phyloP scores from a whole-genome alignment of 257 asterid species.

The Primulina tabacum region DNA sequence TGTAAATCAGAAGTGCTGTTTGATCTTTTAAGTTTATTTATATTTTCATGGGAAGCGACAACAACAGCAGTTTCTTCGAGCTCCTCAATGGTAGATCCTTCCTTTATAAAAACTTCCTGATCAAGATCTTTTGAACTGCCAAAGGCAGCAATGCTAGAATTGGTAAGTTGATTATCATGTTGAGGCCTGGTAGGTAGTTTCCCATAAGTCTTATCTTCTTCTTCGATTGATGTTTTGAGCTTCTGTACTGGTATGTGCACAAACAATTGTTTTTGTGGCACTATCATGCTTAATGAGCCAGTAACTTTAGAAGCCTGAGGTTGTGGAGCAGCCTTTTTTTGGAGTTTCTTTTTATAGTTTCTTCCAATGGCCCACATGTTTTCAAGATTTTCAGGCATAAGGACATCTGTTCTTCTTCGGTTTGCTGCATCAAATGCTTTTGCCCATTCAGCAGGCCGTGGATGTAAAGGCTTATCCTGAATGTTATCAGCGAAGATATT shows the following conservation, averaged over 20 bases:
- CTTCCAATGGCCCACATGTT: constrained; percentile 93
- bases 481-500: constrained; percentile 26
- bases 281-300: constrained; percentile 26
- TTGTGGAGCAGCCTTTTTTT: constrained; percentile 42
- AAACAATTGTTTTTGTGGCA: constrained; percentile 26
- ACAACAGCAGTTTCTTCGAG: constrained; percentile 31
- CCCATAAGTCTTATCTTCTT: constrained; percentile 38
- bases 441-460: constrained; percentile 82
- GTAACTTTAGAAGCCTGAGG: constrained; percentile 36
- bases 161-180: constrained; percentile 31
- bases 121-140: constrained; percentile 35
- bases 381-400: constrained; percentile 91
- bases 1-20: constrained; percentile 62
- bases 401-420: constrained; percentile 88
- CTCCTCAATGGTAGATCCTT: constrained; percentile 30
- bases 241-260: constrained; percentile 28
- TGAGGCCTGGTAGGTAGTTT: constrained; percentile 28
- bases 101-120: constrained; percentile 24
- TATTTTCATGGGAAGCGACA: constrained; percentile 32
- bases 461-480: constrained; percentile 42
- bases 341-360: constrained; percentile 65
- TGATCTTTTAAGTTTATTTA: constrained; percentile 54
- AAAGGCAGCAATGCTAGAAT: constrained; percentile 33
- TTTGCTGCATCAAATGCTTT: constrained; percentile 76
- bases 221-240: constrained; percentile 25